Base-by-base conservation (phyloP, 306 rosid genomes). In the Acacia acuminata region DNA sequence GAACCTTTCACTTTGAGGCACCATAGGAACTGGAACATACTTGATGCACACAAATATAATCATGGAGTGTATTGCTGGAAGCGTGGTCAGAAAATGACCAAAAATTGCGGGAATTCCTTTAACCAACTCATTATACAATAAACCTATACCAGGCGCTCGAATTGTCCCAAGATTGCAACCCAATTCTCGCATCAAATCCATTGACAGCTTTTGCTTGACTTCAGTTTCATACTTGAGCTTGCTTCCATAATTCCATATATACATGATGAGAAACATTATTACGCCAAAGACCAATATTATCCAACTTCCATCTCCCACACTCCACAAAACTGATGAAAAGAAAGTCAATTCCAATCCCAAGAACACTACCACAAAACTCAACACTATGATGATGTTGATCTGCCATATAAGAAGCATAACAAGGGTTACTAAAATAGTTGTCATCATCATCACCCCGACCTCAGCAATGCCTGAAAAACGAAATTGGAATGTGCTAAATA, bases 381-480 rank as follows among this genome's bases (percentile, higher is more conserved):
- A 77, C 81, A 95, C 99, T 45, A 95, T 77, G 79, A 90, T 50
- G 73, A 95, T 90, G 88, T 87, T 89, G 83, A 95, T 85, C 87
- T 93, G 99, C 99, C 99, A 95, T 87, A 95, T 95, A 85, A 95
- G 99, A 77, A 95, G 97, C 99, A 95, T 95, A 79, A 95, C 98
- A 84, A 95, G 88, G 84, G 99, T 93, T 71, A 92, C 93, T 84
- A 95, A 88, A 75, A 90, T 76, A 58, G 99, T 93, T n/a, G 99
- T 92, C 94, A 91, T 93, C 99, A 90, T 95, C 99, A 95, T 95
- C 79, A 93, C 95, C 84, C 98, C 99, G 78, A 92, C 85, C 96
- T 95, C 99, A 79, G 99, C 99, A 85, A 93, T 90, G 79, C 93
- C 99, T 95, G 97, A 77, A 84, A 87, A 60, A 72, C 84, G 82